phyloP scores from a whole-genome alignment of 768 basidiomycete genomes.

The Russula virescens region DNA sequence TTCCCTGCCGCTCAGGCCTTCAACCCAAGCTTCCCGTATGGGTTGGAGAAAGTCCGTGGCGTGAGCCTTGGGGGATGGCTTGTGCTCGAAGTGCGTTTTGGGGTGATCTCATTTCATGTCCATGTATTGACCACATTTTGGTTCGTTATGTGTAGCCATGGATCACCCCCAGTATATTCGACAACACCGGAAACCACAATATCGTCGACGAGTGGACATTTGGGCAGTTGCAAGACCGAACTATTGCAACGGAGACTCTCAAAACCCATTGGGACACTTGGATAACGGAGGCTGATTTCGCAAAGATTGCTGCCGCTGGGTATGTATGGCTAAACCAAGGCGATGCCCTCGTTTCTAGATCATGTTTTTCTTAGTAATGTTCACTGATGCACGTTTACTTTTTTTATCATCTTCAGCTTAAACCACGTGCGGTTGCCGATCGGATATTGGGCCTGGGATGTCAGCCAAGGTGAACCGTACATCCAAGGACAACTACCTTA shows the following conservation, averaged over 20 bases:
- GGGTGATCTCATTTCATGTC: background rate
- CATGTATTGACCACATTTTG: background rate
- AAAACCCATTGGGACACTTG: slow-evolving; percentile 73
- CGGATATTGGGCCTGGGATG: slow-evolving; percentile 88
- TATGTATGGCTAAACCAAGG: no score
- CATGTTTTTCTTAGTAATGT: background rate
- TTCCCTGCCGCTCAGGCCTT: slow-evolving; percentile 25
- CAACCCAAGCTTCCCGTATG: slow-evolving; percentile 64
- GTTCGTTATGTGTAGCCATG: slow-evolving; percentile 44
- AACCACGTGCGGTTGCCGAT: slow-evolving; percentile 83
- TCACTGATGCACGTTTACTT: background rate
- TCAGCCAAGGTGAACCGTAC: slow-evolving; percentile 73
- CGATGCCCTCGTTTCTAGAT: slow-evolving; percentile 9
- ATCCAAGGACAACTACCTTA: slow-evolving; percentile 74
- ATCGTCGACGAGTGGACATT: slow-evolving; percentile 81
- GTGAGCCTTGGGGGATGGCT: slow-evolving; percentile 76
- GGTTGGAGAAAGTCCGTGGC: slow-evolving; percentile 67
- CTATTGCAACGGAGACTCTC: slow-evolving; percentile 45
- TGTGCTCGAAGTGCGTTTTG: slow-evolving; percentile 40
- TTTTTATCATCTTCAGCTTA: slow-evolving; percentile 45
- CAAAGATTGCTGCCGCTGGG: slow-evolving; percentile 71
- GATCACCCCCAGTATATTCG: slow-evolving; percentile 74
- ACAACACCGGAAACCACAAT: slow-evolving; percentile 50
- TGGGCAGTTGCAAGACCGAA: slow-evolving; percentile 50
- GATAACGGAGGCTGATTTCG: slow-evolving; percentile 81